These are phyloP conservation scores for Fusarium sp. DNA, from an alignment of 2,329 filamentous ascomycete genomes.

Conservation along the genomic window DNA sequence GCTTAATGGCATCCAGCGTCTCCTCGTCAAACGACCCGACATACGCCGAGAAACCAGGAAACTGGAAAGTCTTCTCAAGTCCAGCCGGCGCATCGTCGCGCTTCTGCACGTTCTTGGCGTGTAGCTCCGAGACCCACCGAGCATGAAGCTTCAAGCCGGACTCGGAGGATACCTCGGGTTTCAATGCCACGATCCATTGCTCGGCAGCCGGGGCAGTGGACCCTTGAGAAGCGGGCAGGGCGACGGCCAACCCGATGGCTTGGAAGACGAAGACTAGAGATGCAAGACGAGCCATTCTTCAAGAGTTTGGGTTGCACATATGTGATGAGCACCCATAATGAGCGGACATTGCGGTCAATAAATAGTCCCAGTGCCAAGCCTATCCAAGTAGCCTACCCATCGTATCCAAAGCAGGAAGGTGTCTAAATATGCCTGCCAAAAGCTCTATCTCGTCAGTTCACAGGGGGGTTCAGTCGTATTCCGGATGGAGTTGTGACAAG, in stretches of 20 bases:
- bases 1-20: background rate
- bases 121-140: constrained; percentile 19
- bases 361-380: background rate
- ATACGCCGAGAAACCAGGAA: constrained; percentile 16
- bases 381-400: background rate
- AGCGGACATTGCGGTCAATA: background rate
- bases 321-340: background rate
- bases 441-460: background rate
- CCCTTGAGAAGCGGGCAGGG: background rate
- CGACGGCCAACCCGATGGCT: background rate
- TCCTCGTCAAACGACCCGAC: constrained; percentile 7
- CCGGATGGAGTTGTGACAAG: background rate
- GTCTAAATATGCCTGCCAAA: background rate
- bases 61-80: constrained; percentile 12
- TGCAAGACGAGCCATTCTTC: background rate
- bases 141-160: constrained; percentile 6
- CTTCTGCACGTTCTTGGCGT: constrained; percentile 4
- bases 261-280: background rate
- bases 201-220: background rate
- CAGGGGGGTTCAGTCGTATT: background rate
- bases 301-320: background rate
- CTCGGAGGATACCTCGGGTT: background rate
- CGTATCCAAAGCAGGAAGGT: background rate
- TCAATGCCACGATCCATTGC: constrained; percentile 9
- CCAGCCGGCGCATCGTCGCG: background rate